Percentiles rank a stretch among this genome's conserved stretches.
These are phyloP conservation scores for Fallopia convolvulus DNA, from an alignment of 148 eudicot genomes.

Conservation along the genomic window DNA sequence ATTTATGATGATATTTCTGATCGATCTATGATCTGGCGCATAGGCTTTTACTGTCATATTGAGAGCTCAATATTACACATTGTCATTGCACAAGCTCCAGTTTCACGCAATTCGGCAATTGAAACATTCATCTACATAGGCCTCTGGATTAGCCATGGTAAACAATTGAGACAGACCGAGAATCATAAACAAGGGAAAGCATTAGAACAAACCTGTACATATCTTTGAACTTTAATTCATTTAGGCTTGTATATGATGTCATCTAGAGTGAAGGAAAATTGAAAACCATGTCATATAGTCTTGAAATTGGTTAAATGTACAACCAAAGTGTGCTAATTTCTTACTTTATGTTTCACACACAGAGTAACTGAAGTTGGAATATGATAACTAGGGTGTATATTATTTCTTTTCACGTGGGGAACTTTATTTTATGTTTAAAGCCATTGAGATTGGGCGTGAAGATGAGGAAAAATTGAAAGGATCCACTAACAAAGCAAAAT, in stretches of 20 bases:
- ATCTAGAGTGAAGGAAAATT: conserved; percentile 55
- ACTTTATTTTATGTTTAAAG: not conserved
- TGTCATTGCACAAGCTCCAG: not conserved
- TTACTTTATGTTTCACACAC: not conserved
- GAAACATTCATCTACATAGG: conserved; percentile 26
- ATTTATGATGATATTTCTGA: not conserved
- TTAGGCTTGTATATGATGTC: not conserved
- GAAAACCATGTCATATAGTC: conserved; percentile 52
- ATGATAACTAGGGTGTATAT: not conserved
- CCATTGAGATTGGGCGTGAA: not conserved
- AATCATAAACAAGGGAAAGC: conserved; percentile 24
- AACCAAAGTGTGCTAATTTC: conserved; percentile 13
- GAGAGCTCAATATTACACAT: not conserved
- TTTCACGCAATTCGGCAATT: not conserved
- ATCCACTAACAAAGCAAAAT: conserved; percentile 1
- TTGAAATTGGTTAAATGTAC: conserved; percentile 83
- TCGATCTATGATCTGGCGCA: too few species aligned
- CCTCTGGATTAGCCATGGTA: conserved; percentile 87
- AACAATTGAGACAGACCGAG: conserved; percentile 51
- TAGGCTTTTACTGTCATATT: not conserved
- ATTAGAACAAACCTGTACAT: conserved; percentile 59
- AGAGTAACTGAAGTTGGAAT: not conserved
- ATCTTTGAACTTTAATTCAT: not conserved
- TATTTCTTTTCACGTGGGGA: not conserved
- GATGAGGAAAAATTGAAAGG: not conserved